These are phyloP conservation scores for Phanerodontia chrysosporium DNA, from an alignment of 768 basidiomycete genomes.

Conservation along the genomic window DNA sequence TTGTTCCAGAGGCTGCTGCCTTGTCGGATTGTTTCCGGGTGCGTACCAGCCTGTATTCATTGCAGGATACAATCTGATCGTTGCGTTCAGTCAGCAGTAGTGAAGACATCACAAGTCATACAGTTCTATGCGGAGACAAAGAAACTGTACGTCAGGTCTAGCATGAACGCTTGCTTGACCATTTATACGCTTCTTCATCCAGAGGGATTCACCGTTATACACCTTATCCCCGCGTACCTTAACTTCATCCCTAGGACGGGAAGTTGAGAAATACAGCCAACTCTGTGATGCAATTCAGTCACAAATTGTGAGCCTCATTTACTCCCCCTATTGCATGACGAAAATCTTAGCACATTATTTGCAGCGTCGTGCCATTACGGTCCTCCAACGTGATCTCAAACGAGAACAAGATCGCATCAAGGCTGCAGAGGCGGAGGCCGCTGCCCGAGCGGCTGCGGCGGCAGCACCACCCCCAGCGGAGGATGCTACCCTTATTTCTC, in stretches of 20 bases:
- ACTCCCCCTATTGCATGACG: not conserved
- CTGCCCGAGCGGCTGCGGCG: conserved; percentile 21
- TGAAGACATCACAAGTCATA: conserved; percentile 71
- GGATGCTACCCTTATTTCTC: conserved; percentile 3
- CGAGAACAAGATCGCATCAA: conserved; percentile 54
- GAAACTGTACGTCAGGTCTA: conserved; percentile 48
- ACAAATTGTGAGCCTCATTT: conserved; percentile 43
- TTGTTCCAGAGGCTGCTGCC: conserved; percentile 65
- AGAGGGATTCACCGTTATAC: conserved; percentile 55
- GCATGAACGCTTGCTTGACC: not conserved
- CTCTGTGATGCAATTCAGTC: conserved; percentile 75
- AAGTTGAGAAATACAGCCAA: conserved; percentile 78
- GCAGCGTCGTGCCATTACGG: conserved; percentile 67
- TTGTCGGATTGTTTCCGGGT: conserved; percentile 58
- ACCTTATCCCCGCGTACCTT: conserved; percentile 62
- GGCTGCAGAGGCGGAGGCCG: conserved; percentile 36
- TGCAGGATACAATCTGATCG: not conserved
- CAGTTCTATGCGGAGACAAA: conserved; percentile 62
- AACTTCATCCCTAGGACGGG: conserved; percentile 61
- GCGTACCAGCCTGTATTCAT: conserved; percentile 10
- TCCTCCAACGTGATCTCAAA: conserved; percentile 65
- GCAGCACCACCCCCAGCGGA: conserved; percentile 6
- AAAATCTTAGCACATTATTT: not conserved
- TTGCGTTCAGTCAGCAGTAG: conserved; percentile 46
- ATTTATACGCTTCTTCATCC: not conserved